Evolutionary conservation across 2,329 filamentous ascomycete genomes (phyloP).

Genomic region (Hypoxylon sp.): DNA sequence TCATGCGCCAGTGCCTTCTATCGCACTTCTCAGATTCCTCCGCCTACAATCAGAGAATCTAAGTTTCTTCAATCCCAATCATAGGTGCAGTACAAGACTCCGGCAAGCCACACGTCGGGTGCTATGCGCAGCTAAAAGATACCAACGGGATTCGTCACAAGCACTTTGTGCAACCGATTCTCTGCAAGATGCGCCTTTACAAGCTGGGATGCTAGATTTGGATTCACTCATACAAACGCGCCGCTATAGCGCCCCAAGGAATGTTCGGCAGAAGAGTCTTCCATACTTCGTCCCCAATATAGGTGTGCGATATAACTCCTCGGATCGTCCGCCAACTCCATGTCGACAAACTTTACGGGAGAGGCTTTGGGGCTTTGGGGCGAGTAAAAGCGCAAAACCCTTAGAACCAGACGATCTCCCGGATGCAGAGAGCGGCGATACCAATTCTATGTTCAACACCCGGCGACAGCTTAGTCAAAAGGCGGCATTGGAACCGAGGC

Average conservation of each 20-base stretch:
- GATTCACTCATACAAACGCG: constrained; percentile 43
- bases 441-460: constrained; percentile 76
- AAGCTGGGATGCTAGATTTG: constrained; percentile 49
- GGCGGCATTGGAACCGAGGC: constrained; percentile 84
- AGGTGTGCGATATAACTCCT: constrained; percentile 52
- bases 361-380: constrained; percentile 62
- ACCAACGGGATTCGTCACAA: constrained; percentile 49
- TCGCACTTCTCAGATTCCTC: constrained; percentile 78
- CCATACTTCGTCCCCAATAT: constrained; percentile 38
- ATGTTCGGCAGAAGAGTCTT: constrained; percentile 25
- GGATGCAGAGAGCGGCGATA: constrained; percentile 70
- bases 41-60: constrained; percentile 76
- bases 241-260: constrained; percentile 24
- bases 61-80: constrained; percentile 65
- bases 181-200: constrained; percentile 39
- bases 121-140: constrained; percentile 49
- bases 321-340: constrained; percentile 47
- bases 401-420: constrained; percentile 73
- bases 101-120: constrained; percentile 37
- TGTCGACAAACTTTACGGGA: constrained; percentile 63
- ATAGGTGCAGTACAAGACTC: constrained; percentile 33
- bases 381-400: constrained; percentile 58
- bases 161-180: constrained; percentile 6
- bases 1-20: constrained; percentile 66
- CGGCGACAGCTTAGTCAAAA: constrained; percentile 80